Evolutionary conservation across 768 basidiomycete species (phyloP).

Genomic region (Phanerochaete sordida): DNA sequence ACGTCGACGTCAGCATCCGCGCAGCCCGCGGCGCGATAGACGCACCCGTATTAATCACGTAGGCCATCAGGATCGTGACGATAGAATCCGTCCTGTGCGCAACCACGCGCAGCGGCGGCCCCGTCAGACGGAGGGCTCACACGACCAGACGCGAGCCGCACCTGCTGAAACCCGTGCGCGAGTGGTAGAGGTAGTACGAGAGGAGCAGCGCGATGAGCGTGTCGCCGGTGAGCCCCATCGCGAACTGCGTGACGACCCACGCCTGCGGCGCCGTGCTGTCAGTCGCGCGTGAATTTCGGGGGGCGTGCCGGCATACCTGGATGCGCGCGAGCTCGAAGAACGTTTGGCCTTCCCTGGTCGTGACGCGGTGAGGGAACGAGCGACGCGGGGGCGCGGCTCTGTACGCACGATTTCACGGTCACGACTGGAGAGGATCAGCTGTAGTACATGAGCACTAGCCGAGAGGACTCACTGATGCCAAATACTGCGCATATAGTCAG

Average conservation of each 20-base stretch:
- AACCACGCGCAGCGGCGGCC: neutral
- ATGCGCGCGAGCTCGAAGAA: neutral
- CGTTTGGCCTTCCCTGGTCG: neutral
- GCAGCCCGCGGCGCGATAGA: neutral
- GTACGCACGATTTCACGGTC: neutral
- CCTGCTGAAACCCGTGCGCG: neutral
- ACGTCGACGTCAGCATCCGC: neutral
- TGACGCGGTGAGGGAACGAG: neutral
- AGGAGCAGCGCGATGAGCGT: neutral
- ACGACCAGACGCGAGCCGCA: neutral
- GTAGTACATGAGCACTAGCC: too few relatives aligned
- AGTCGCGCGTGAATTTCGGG: neutral
- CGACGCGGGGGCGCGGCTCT: neutral
- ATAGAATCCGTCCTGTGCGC: neutral
- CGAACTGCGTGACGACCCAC: neutral
- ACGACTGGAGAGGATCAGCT: neutral
- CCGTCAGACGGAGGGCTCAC: neutral
- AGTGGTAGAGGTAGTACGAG: neutral
- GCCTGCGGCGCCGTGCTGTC: neutral
- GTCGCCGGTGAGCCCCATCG: neutral
- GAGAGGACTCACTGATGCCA: neutral
- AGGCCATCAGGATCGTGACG: neutral
- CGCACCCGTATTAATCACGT: slow-evolving; percentile 4
- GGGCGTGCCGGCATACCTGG: neutral
- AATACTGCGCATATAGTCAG: too few relatives aligned